These are phyloP conservation scores for Chaetomium sp. DNA, from an alignment of 2,329 filamentous ascomycete species.

Conservation along the genomic window DNA sequence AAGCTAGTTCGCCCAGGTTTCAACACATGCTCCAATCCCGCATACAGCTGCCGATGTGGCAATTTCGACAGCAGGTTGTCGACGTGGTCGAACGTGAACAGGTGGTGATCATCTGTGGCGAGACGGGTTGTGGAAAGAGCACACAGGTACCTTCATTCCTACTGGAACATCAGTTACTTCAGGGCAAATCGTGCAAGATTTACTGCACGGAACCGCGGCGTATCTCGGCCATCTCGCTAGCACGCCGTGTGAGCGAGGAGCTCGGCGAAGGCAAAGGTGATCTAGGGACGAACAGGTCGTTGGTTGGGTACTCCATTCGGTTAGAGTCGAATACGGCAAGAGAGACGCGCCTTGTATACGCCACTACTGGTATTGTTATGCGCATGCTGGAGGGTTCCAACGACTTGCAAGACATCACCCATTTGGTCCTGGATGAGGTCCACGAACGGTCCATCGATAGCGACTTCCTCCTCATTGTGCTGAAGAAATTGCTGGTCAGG, in stretches of 20 bases:
- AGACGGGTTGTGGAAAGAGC: slow-evolving; percentile 95
- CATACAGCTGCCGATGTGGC: slow-evolving; percentile 82
- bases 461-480: slow-evolving; percentile 87
- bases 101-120: slow-evolving; percentile 88
- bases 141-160: slow-evolving; percentile 95
- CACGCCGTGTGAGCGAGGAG: slow-evolving; percentile 88
- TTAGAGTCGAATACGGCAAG: slow-evolving; percentile 80
- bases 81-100: slow-evolving; percentile 71
- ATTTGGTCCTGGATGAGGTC: slow-evolving; percentile 94
- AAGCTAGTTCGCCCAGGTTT: slow-evolving; percentile 54
- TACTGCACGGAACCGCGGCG: slow-evolving; percentile 93
- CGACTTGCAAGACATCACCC: slow-evolving; percentile 81
- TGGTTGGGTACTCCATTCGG: slow-evolving; percentile 91
- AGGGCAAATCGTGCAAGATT: slow-evolving; percentile 78
- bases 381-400: slow-evolving; percentile 90
- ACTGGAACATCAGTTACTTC: slow-evolving; percentile 77
- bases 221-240: slow-evolving; percentile 93
- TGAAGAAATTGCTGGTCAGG: slow-evolving; percentile 71
- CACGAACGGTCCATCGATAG: slow-evolving; percentile 96
- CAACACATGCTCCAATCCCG: slow-evolving; percentile 73
- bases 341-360: slow-evolving; percentile 81
- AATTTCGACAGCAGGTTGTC: slow-evolving; percentile 72
- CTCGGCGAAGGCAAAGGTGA: slow-evolving; percentile 79
- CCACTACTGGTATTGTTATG: slow-evolving; percentile 90
- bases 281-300: slow-evolving; percentile 71